Percentiles rank a stretch among this genome's conserved stretches.
These are phyloP conservation scores for Hansenula sp. DNA, from an alignment of 1,139 yeast genomes.

Conservation along the genomic window DNA sequence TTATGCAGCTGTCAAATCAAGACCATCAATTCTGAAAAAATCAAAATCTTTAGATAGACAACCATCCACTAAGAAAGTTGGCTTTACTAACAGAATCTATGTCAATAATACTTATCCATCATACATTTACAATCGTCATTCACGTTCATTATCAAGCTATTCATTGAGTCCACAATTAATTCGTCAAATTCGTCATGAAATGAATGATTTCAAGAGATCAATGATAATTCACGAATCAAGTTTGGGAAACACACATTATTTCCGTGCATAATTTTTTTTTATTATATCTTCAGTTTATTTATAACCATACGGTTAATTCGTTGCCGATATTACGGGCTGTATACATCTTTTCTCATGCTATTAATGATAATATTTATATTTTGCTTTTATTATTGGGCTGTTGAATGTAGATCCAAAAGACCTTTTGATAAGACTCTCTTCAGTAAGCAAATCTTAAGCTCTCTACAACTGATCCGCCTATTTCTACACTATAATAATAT, in stretches of 20 bases:
- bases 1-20: background rate
- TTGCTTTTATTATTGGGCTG: too few relatives aligned
- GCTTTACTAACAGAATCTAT: constrained; percentile 20
- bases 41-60: background rate
- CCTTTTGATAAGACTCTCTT: too few relatives aligned
- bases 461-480: too few relatives aligned
- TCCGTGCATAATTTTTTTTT: constrained; percentile 7
- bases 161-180: constrained; percentile 21
- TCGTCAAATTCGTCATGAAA: constrained; percentile 24
- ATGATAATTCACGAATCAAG: constrained; percentile 25
- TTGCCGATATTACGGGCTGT: background rate
- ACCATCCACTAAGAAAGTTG: constrained; percentile 12
- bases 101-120: constrained; percentile 23
- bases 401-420: background rate
- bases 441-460: too few relatives aligned
- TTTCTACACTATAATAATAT: too few relatives aligned
- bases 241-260: constrained; percentile 23
- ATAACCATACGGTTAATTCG: too few relatives aligned
- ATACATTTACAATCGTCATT: constrained; percentile 22
- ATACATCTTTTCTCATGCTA: background rate
- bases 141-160: constrained; percentile 16
- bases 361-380: background rate
- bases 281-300: background rate
- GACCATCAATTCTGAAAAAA: constrained; percentile 1
- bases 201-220: constrained; percentile 23